Evolutionary conservation across 2,329 filamentous ascomycete species (phyloP).

Genomic region (Hypoxylon sp.): DNA sequence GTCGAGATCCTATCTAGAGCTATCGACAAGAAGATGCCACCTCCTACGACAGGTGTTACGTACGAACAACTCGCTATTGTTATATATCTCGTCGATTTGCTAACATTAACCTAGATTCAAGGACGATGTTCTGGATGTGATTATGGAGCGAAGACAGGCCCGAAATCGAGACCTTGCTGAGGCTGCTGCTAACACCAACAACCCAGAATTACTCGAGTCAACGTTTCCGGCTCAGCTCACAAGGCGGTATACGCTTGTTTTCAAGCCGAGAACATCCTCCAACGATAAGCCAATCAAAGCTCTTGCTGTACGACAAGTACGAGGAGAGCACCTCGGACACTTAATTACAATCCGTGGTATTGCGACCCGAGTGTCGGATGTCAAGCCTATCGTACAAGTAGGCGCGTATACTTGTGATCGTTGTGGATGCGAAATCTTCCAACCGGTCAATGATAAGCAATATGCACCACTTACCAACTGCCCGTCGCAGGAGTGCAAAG

Average conservation of each 20-base stretch:
- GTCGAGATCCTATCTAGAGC: constrained; percentile 91
- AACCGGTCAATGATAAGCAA: constrained; percentile 91
- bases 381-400: constrained; percentile 97
- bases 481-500: constrained; percentile 89
- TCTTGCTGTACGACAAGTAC: constrained; percentile 92
- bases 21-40: constrained; percentile 88
- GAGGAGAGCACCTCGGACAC: constrained; percentile 91
- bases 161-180: constrained; percentile 84
- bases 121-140: constrained; percentile 95
- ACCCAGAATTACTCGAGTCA: constrained; percentile 76
- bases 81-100: constrained; percentile 45
- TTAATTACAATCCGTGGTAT: constrained; percentile 97
- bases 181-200: constrained; percentile 75
- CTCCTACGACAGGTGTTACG: constrained; percentile 82
- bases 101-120: constrained; percentile 79
- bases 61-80: constrained; percentile 59
- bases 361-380: constrained; percentile 94
- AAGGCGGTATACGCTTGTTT: constrained; percentile 93
- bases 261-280: constrained; percentile 88
- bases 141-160: constrained; percentile 91
- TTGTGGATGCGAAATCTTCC: constrained; percentile 97
- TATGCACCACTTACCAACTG: constrained; percentile 90
- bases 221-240: constrained; percentile 94
- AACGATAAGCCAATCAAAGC: constrained; percentile 74
- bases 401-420: constrained; percentile 98